Evolutionary conservation across 345 rosid species (phyloP).

Genomic region (Ceriops zippeliana): DNA sequence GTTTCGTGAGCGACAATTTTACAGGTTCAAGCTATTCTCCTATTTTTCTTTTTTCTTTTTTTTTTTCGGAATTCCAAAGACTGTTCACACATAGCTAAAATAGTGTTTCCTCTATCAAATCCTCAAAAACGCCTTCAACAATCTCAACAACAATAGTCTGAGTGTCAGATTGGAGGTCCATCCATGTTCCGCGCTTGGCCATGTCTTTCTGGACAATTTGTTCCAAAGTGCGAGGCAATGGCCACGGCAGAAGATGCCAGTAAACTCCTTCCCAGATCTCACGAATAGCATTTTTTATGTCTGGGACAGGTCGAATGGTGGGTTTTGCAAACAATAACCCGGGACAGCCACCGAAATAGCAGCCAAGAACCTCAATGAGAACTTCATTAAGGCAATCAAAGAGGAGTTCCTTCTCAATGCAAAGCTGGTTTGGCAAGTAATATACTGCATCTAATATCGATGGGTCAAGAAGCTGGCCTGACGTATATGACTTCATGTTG

Average conservation of each 20-base stretch:
- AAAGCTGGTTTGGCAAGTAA: slow-evolving; percentile 49
- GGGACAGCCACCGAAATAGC: slow-evolving; percentile 44
- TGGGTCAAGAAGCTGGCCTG: slow-evolving; percentile 60
- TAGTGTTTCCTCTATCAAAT: slow-evolving; percentile 53
- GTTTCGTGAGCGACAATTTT: too few species aligned
- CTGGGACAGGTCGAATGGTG: slow-evolving; percentile 37
- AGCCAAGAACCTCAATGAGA: slow-evolving; percentile 55
- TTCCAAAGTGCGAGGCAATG: slow-evolving; percentile 65
- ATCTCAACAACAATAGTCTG: slow-evolving; percentile 45
- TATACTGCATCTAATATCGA: slow-evolving; percentile 46
- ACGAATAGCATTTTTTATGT: slow-evolving; percentile 36
- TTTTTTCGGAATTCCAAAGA: too few species aligned
- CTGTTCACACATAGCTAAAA: background rate
- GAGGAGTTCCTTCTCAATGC: slow-evolving; percentile 47
- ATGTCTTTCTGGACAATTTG: slow-evolving; percentile 71
- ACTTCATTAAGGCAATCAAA: slow-evolving; percentile 77
- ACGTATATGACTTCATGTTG: slow-evolving; percentile 51
- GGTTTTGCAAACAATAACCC: slow-evolving; percentile 53
- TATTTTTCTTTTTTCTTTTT: too few species aligned
- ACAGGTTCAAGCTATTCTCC: too few species aligned
- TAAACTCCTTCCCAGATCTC: slow-evolving; percentile 62
- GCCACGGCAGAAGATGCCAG: slow-evolving; percentile 67
- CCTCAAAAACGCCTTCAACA: slow-evolving; percentile 54
- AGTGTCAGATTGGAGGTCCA: slow-evolving; percentile 51
- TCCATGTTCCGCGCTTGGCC: slow-evolving; percentile 58